Base-by-base conservation (phyloP, 2,329 filamentous ascomycete species). In the Penicillium sp. region DNA sequence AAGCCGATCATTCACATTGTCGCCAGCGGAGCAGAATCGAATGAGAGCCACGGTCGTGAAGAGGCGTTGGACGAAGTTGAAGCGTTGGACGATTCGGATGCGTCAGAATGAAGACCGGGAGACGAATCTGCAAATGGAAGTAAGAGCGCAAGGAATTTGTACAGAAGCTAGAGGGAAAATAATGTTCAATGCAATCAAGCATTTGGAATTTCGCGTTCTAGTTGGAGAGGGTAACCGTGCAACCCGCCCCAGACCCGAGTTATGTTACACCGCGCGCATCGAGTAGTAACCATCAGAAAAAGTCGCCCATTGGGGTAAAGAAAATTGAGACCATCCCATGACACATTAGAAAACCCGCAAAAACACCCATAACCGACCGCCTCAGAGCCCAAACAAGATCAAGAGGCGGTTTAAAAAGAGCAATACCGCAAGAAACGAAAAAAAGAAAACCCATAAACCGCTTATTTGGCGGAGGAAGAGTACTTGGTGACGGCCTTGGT, bases 401-500 rank as follows among this genome's bases (percentile, higher is more conserved):
- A 66, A 59, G 69, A 73, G 69, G 65, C 62, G 68, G 63, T 59
- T 64, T 65, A 59, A 65, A 62, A 68, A 67, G 63, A 66, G 73
- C 69, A 71, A 70, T 67, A 63, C 64, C 62, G 60, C 75, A 73
- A 81, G 80, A 81, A 80, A 82, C 77, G 73, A 72, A 68, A 75
- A 74, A 43, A 72, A 2, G 20, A 68, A 75, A 74, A 46, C 35
- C 24, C 44, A 71, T 59, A 67, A 69, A 66, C 68, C 68, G 68
- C 77, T 83, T 95, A 97, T 89, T 97, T 98, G 78, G 91, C 93
- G 72, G 92, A 96, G 53, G 92, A 96, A 65, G 92, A 97, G 84
- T 97, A 98, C 86, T 98, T 98, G 82, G 93, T 98, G 66, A 98
- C 93, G 51, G 93, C 93, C 89, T 98, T 98, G 75, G 93, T 98